Evolutionary conservation across 495 filamentous ascomycete species (phyloP), one percentile per base, ranked within the genome.

Genomic region (Astrocystis sublimbata): DNA sequence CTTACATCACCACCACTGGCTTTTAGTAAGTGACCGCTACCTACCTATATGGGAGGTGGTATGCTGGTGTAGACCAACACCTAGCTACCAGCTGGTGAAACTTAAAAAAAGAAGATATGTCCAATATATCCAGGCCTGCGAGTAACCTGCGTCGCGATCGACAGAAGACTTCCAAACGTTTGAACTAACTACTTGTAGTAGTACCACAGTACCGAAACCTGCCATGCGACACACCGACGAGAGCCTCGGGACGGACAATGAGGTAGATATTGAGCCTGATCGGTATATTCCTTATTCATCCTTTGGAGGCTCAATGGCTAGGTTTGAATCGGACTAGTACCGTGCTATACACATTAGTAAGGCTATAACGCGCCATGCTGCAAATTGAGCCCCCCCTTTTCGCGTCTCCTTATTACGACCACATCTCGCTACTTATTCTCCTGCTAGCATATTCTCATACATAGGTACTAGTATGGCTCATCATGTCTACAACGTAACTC

Each of bases 261-360:
- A 42, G 36, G 33, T 9, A 41, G 4, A 12, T n/a, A n/a, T n/a
- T n/a, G n/a, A n/a, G n/a, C n/a, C n/a, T n/a, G n/a, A n/a, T n/a
- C n/a, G n/a, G n/a, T n/a, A n/a, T n/a, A 38, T 51, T 33, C 9
- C 23, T 52, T 51, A 52, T 38, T 31, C 46, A 60, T 60, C 46
- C 46, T 31, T 52, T 42, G 35, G 58, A 60, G 58, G 46, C 58
- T 60, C 58, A 60, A 42, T 47, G 10, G 35, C 42, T 46, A 41
- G 49, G 21, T 59, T 17, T 21, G 30, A 30, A 9, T 26, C 57
- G 8, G 43, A 38, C 50, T 50, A 50, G 43, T 28, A 60, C 57
- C 43, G 57, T 38, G 46, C 28, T 57, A 9, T 26, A 31, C 38
- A 23, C 13, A 45, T 57, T 43, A 57, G 36, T 57, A 57, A 57